Evolutionary conservation across 2,329 filamentous ascomycete genomes (phyloP), one percentile per base, ranked within the genome.

Genomic region (Ophiostoma montium): DNA sequence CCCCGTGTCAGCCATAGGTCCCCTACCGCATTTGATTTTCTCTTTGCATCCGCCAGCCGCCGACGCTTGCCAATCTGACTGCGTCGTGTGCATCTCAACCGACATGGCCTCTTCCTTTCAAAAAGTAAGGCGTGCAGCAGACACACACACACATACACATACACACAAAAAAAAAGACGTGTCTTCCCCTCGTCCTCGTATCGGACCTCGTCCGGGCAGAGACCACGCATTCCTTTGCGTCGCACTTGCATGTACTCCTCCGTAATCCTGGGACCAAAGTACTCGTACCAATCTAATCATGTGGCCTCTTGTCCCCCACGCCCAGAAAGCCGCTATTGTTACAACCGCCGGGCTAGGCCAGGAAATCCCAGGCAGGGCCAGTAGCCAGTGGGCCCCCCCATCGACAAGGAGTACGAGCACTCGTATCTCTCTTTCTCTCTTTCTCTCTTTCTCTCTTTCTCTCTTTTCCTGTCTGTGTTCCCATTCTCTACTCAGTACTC

Each of bases 271-370:
- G 13, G 18, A 10, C 47, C 16, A 36, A 13, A 15, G n/a, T 33
- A 42, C 31, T 16, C 32, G 9, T 19, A 38, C 33, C 18, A 32
- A 32, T 27, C 27, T 23, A 35, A 42, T 50, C 42, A 41, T 39
- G 48, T 50, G 48, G 10, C 15, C 30, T 19, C 27, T 16, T 4
- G 7, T 41, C 43, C 46, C 49, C 51, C 48, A 48, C 51, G 48
- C 51, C 44, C 41, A 52, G 41, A 45, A 35, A 18, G 33, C 42
- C 48, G 45, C 51, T 45, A 46, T 39, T 36, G 51, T n/a, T 41
- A 36, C 41, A 38, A 30, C 45, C 38, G 31, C 32, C 32, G 15
- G 30, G 35, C 39, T 42, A 42, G 38, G 32, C 44, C 43, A 30
- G 49, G 44, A 44, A 47, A 44, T 44, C 38, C 36, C 32, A 46